Conservation (phyloP, 2,329 filamentous ascomycete genomes). For the Xylaria arbuscula region DNA sequence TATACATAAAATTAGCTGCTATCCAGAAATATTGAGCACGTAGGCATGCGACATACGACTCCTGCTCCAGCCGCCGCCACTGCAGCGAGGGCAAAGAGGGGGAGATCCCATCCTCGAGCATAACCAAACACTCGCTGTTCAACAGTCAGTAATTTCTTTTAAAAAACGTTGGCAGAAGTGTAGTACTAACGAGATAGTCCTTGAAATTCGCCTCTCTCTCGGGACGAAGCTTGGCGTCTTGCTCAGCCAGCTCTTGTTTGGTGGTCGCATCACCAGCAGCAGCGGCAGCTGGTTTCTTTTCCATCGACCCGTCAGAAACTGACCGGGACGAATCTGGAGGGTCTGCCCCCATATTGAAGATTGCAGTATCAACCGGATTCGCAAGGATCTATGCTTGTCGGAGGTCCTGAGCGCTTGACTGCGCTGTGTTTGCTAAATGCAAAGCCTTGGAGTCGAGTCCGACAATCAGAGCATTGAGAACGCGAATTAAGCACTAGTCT, state of each 20-base stretch:
- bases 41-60: constrained; percentile 48
- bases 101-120: constrained; percentile 63
- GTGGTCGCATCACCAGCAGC: constrained; percentile 28
- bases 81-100: constrained; percentile 59
- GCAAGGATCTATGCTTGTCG: background rate
- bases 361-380: constrained; percentile 1
- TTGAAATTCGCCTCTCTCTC: constrained; percentile 58
- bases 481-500: background rate
- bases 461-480: constrained; percentile 12
- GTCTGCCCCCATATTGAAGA: constrained; percentile 39
- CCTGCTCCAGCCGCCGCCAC: constrained; percentile 64
- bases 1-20: constrained; percentile 14
- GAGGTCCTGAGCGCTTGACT: background rate
- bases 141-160: constrained; percentile 32
- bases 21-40: background rate
- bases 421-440: background rate
- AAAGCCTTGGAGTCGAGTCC: background rate
- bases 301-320: constrained; percentile 10
- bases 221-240: constrained; percentile 53
- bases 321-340: constrained; percentile 31
- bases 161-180: background rate
- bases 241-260: constrained; percentile 47
- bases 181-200: constrained; percentile 56
- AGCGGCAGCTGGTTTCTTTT: constrained; percentile 21
- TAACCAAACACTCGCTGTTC: constrained; percentile 64